phyloP scores from a whole-genome alignment of 2,329 filamentous ascomycete genomes.

The Monilinia aucupariae region DNA sequence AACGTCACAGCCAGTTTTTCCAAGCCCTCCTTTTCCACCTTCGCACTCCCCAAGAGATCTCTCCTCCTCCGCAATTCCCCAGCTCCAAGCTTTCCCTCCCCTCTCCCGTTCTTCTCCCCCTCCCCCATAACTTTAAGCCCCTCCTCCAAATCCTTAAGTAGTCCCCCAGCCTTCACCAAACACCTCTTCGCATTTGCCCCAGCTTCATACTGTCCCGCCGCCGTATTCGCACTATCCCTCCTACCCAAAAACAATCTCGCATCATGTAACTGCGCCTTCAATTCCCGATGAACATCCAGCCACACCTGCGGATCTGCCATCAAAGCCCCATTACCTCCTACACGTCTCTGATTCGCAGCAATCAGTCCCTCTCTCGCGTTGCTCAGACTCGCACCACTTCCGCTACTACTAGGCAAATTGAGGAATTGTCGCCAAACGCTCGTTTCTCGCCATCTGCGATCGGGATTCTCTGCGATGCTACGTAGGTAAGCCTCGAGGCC shows the following conservation, averaged over 20 bases:
- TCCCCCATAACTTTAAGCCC: slow-evolving; percentile 57
- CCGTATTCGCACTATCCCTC: slow-evolving; percentile 55
- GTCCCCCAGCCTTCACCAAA: slow-evolving; percentile 60
- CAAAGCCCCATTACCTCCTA: slow-evolving; percentile 24
- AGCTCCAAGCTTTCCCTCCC: slow-evolving; percentile 51
- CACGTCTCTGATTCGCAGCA: slow-evolving; percentile 29
- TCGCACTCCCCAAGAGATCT: slow-evolving; percentile 63
- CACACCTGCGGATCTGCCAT: slow-evolving; percentile 48
- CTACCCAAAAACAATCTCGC: slow-evolving; percentile 60
- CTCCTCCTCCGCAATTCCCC: slow-evolving; percentile 67
- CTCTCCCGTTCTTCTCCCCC: slow-evolving; percentile 34
- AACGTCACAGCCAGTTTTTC: slow-evolving; percentile 64
- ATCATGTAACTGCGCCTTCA: slow-evolving; percentile 66
- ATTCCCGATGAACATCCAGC: slow-evolving; percentile 69
- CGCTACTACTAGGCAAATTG: slow-evolving; percentile 52
- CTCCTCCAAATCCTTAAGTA: slow-evolving; percentile 59
- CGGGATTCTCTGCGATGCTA: slow-evolving; percentile 66
- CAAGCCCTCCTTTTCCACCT: slow-evolving; percentile 69
- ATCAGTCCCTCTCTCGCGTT: slow-evolving; percentile 30
- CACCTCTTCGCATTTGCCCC: slow-evolving; percentile 69
- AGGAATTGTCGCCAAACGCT: slow-evolving; percentile 68
- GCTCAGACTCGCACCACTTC: slow-evolving; percentile 36
- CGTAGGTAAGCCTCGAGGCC: slow-evolving; percentile 67
- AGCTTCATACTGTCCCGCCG: slow-evolving; percentile 55
- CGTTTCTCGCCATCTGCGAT: slow-evolving; percentile 70